Percentiles rank a stretch among this genome's conserved stretches.
These are phyloP conservation scores for Microsporum canis DNA, from an alignment of 2,329 filamentous ascomycete species.

Conservation along the genomic window DNA sequence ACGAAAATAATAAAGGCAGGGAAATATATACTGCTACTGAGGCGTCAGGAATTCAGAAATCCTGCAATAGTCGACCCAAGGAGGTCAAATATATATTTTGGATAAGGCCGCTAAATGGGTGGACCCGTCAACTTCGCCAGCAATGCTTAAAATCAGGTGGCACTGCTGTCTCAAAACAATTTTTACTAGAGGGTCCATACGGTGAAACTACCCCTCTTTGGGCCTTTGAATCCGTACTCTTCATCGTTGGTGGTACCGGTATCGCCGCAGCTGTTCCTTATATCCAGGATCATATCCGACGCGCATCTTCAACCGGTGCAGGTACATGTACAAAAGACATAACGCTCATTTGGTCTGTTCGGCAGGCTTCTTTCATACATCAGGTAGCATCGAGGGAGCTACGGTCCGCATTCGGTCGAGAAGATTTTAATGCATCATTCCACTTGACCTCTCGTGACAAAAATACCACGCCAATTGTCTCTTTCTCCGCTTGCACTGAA, in stretches of 20 bases:
- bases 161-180: conserved; percentile 18
- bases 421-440: conserved; percentile 12
- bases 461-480: not conserved
- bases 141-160: conserved; percentile 18
- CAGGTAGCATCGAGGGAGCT: conserved; percentile 14
- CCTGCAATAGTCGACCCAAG: not conserved
- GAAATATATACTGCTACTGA: not conserved
- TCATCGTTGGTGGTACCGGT: conserved; percentile 29
- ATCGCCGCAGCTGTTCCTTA: conserved; percentile 37
- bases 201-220: conserved; percentile 31
- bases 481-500: not conserved
- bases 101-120: conserved; percentile 38
- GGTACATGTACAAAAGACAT: conserved; percentile 8
- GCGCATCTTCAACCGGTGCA: conserved; percentile 2
- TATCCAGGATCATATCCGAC: conserved; percentile 17
- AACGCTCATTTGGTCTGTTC: conserved; percentile 18
- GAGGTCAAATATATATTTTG: conserved; percentile 26
- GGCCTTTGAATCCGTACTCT: conserved; percentile 39
- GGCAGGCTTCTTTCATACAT: conserved; percentile 17
- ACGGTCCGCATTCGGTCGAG: conserved; percentile 7
- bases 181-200: conserved; percentile 40
- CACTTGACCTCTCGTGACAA: conserved; percentile 9
- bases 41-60: no score
- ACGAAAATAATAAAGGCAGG: not conserved
- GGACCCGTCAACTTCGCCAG: conserved; percentile 32